Conservation (phyloP, 2,329 filamentous ascomycete species). For the Aspergillus brasiliensis region DNA sequence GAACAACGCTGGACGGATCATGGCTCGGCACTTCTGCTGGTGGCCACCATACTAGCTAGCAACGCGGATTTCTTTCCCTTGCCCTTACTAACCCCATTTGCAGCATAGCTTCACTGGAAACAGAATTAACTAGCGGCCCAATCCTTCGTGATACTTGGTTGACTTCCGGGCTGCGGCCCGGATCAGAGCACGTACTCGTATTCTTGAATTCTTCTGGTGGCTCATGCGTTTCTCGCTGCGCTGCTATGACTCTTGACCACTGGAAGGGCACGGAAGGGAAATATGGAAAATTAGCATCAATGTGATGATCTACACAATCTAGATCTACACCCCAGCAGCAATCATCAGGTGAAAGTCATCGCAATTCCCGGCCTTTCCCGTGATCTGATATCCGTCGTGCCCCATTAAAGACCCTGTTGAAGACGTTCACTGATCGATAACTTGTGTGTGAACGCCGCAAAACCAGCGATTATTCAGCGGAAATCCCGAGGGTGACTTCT, state of each 20-base stretch:
- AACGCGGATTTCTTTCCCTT: not conserved
- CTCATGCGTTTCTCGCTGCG: not conserved
- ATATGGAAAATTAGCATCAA: not conserved
- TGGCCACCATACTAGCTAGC: not conserved
- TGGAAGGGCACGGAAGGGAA: not conserved
- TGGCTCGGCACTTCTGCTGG: not conserved
- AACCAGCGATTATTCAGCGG: not conserved
- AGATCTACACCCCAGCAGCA: not conserved
- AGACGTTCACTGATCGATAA: constrained; percentile 7
- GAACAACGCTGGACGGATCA: not conserved
- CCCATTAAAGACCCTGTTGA: not conserved
- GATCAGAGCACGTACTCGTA: not conserved
- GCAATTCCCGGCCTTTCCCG: not conserved
- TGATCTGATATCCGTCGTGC: not conserved
- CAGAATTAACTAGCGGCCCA: not conserved
- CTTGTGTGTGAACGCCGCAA: not conserved
- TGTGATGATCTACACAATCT: not conserved
- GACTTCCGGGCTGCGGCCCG: not conserved
- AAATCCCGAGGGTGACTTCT: not conserved
- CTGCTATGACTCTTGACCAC: not conserved
- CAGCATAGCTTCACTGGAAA: not conserved
- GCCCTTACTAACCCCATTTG: not conserved
- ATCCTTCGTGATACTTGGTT: not conserved
- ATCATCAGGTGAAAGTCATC: not conserved
- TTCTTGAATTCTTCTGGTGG: not conserved